phyloP scores from a whole-genome alignment of 768 basidiomycete genomes.

The Sarcodon aspratus region DNA sequence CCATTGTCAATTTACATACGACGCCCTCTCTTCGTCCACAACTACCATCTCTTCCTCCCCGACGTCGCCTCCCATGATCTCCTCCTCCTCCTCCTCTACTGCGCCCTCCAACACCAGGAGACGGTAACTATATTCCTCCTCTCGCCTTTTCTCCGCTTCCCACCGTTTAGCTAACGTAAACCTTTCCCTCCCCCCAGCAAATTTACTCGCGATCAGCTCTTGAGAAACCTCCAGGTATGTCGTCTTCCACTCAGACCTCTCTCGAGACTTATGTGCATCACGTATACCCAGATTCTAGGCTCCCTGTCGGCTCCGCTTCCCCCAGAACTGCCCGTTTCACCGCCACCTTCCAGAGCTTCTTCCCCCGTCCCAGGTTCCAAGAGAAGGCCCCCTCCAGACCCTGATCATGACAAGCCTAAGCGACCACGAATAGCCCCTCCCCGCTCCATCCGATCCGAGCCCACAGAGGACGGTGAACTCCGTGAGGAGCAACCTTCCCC shows the following conservation, averaged over 20 bases:
- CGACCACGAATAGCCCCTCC: constrained; percentile 18
- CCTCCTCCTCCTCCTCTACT: constrained; percentile 16
- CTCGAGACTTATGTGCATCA: constrained; percentile 10
- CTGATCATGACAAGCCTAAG: constrained; percentile 18
- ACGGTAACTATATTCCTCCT: constrained; percentile 17
- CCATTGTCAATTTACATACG: constrained; percentile 31
- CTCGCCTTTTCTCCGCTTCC: constrained; percentile 12
- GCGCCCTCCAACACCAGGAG: constrained; percentile 18
- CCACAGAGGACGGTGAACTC: constrained; percentile 35
- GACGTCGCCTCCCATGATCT: constrained; percentile 17
- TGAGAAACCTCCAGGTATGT: constrained; percentile 28
- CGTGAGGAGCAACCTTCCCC: constrained; percentile 22
- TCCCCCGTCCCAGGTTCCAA: constrained; percentile 28
- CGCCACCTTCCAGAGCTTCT: constrained; percentile 30
- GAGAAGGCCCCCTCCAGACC: constrained; percentile 22
- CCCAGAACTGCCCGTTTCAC: constrained; percentile 32
- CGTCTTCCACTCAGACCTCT: not conserved
- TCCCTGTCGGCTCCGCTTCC: constrained; percentile 28
- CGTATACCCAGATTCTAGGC: constrained; percentile 25
- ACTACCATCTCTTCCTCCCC: constrained; percentile 19
- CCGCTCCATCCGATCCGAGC: constrained; percentile 24
- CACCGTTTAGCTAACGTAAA: constrained; percentile 4
- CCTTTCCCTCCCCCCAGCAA: constrained; percentile 9
- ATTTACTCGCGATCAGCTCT: constrained; percentile 20
- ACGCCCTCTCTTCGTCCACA: constrained; percentile 27